Evolutionary conservation across 768 basidiomycete species (phyloP).

Genomic region (Paxillus ammoniavirescens): DNA sequence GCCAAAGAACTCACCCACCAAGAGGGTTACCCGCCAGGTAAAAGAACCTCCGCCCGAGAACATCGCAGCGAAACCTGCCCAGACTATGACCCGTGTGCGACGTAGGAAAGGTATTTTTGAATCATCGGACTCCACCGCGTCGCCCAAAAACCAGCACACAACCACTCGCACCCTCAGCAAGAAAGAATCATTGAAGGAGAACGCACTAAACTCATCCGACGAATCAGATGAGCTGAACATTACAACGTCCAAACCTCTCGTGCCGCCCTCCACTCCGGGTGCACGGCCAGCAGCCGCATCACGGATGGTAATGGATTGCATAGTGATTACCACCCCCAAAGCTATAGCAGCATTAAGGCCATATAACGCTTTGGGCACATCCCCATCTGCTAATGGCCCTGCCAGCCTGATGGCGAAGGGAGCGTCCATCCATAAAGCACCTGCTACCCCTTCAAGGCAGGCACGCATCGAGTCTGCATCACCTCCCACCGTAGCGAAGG

Average conservation of each 20-base stretch:
- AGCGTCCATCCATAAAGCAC: background rate
- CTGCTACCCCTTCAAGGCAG: conserved; percentile 20
- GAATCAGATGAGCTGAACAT: conserved; percentile 33
- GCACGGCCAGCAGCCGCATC: conserved; percentile 8
- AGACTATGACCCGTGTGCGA: background rate
- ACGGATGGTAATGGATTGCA: conserved; percentile 30
- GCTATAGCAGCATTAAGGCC: conserved; percentile 3
- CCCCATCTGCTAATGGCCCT: conserved; percentile 7
- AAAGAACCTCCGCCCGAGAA: background rate
- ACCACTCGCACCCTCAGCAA: background rate
- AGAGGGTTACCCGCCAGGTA: background rate
- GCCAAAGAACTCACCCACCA: background rate
- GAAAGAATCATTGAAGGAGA: background rate
- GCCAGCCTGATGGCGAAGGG: background rate
- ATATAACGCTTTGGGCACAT: conserved; percentile 2
- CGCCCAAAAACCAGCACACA: background rate
- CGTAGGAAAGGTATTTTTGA: background rate
- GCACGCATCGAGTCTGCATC: background rate
- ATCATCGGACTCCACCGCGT: background rate
- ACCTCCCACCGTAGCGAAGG: background rate
- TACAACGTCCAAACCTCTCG: conserved; percentile 1
- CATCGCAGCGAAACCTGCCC: background rate
- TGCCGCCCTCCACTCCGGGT: conserved; percentile 24
- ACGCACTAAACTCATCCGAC: background rate
- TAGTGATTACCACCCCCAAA: conserved; percentile 31